Percentiles rank a stretch among this genome's conserved stretches.
phyloP scores from a whole-genome alignment of 1,284 basidiomycete species.

The Ganoderma lingzhi region DNA sequence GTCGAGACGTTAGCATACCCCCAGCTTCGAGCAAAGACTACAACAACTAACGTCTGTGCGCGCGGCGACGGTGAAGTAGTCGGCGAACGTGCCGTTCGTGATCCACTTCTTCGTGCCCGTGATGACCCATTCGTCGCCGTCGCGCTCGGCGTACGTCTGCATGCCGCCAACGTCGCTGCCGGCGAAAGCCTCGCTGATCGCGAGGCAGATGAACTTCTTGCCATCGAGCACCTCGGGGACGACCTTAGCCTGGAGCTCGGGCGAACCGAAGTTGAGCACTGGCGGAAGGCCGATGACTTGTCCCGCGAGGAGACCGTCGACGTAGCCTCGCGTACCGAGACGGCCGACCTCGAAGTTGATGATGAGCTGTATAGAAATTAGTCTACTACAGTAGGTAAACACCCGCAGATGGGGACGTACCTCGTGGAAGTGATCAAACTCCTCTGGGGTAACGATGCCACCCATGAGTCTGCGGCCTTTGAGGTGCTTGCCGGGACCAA shows the following conservation, averaged over 20 bases:
- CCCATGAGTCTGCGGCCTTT: slow-evolving; percentile 86
- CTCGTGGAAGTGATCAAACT: slow-evolving; percentile 87
- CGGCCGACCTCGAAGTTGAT: slow-evolving; percentile 89
- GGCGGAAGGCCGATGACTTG: slow-evolving; percentile 88
- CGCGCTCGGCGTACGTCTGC: slow-evolving; percentile 84
- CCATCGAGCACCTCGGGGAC: slow-evolving; percentile 75
- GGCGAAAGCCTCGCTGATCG: slow-evolving; percentile 85
- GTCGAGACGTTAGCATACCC: background rate
- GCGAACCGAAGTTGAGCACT: slow-evolving; percentile 86
- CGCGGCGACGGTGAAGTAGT: slow-evolving; percentile 84
- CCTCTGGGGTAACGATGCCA: slow-evolving; percentile 88
- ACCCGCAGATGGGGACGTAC: slow-evolving; percentile 40
- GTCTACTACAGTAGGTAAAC: slow-evolving; percentile 25
- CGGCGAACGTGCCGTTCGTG: slow-evolving; percentile 87
- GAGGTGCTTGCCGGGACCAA: slow-evolving; percentile 92
- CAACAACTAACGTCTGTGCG: slow-evolving; percentile 60
- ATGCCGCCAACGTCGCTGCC: slow-evolving; percentile 92
- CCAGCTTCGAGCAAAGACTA: background rate
- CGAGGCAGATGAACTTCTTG: slow-evolving; percentile 81
- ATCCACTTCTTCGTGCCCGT: slow-evolving; percentile 98
- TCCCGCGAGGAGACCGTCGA: slow-evolving; percentile 85
- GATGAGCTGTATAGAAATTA: slow-evolving; percentile 62
- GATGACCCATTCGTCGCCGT: slow-evolving; percentile 88
- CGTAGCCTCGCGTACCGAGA: slow-evolving; percentile 84
- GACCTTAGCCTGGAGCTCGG: slow-evolving; percentile 79